A percentile compares a stretch with the other conserved stretches of the same genome.
These are phyloP conservation scores for Umbellularia californica DNA, from an alignment of 164 flowering plant genomes.

Conservation along the genomic window DNA sequence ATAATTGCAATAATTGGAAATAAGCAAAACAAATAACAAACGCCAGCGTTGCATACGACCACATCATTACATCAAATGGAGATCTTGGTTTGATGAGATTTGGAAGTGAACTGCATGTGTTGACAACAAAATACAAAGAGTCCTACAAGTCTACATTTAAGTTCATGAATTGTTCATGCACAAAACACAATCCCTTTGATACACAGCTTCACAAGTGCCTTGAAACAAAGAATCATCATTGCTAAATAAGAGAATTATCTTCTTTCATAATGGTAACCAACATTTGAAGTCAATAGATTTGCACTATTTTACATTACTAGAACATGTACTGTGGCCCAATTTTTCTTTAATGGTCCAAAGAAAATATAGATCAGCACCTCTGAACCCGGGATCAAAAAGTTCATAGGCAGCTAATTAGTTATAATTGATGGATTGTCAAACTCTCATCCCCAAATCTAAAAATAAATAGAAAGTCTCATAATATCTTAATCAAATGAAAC, in stretches of 20 bases:
- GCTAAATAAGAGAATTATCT: not conserved
- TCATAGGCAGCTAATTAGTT: not conserved
- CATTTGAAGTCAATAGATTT: not conserved
- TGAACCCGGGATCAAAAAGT: not conserved
- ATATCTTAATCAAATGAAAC: not conserved
- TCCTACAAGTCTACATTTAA: not conserved
- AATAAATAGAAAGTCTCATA: not conserved
- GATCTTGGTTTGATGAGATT: not conserved
- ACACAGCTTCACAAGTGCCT: not conserved
- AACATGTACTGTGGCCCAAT: too few species aligned
- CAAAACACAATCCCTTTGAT: too few species aligned
- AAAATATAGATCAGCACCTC: not conserved
- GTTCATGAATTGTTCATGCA: not conserved
- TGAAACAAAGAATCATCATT: not conserved
- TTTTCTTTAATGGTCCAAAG: too few species aligned
- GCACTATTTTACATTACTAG: too few species aligned
- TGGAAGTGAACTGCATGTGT: not conserved
- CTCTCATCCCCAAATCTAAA: not conserved
- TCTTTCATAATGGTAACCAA: not conserved
- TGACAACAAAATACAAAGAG: not conserved
- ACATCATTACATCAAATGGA: not conserved
- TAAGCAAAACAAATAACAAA: not conserved
- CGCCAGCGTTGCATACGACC: not conserved
- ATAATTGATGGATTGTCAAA: not conserved
- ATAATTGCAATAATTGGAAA: not conserved